Evolutionary conservation across 306 rosid genomes (phyloP), one percentile per base, ranked within the genome.

Genomic region (Begonia peltatifolia): DNA sequence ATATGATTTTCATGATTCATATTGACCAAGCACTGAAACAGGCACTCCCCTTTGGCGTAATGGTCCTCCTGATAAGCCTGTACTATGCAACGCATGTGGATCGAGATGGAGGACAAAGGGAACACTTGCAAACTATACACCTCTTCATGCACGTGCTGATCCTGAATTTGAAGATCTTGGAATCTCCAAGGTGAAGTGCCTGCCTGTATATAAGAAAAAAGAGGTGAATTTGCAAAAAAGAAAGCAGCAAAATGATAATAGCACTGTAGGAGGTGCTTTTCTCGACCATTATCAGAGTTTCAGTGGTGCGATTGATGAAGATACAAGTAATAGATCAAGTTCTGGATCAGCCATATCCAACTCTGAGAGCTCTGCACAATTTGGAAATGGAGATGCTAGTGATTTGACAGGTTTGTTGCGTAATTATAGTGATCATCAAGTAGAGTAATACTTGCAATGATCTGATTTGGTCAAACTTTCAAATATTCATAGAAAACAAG

Each of bases 11-110:
- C 22, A 9, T 10, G 11, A n/a, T 22, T 52, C 58, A 50, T 62
- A 49, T 51, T 22, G 20, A 25, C 42, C n/a, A 15, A 59, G 18
- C 50, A 38, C 13, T 49, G 77, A 58, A 67, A 79, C 76, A 92
- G 99, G 89, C 81, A 92, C 99, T 54, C 99, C 99, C 22, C 96
- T 92, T 55, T 92, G 99, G 99, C 96, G 99, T 55, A 92, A 92
- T 51, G 99, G 99, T 14, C 99, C 99, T 58, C 88, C 94, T 1
- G 96, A 92, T 65, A 92, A 92, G 81, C 96, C 96, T 62, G 85
- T 92, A 36, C 76, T 92, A 60, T 92, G 99, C 89, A 92, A 92
- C 74, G 99, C 99, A 16, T 92, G 99, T 57, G 99, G 99, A 12
- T 92, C 99, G 64, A 92, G 99, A 54, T 92, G 99, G 99, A 92